Base-by-base conservation (phyloP, 139 green algal species). In the Chlamydomonas sphaeroides region DNA sequence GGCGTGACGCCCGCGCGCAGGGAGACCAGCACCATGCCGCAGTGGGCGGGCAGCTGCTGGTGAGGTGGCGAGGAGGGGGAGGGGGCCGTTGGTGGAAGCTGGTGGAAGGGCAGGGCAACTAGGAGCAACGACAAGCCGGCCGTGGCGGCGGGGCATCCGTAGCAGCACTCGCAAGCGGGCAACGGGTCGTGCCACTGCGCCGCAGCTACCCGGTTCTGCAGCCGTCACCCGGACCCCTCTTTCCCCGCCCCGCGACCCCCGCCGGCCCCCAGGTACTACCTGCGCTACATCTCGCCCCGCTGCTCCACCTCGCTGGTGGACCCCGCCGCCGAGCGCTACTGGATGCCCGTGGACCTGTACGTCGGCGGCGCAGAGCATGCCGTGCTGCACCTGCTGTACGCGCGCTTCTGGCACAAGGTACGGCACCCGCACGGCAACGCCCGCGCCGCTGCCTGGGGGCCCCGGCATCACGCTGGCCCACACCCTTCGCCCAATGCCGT, bases 301-400 rank as follows among this genome's bases (percentile, higher is more conserved):
- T 98, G 98, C 88, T 61, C 65, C 30, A 48, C 78, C 5, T 65
- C 68, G 32, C 85, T 98, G 45, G 88, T 99, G 23, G 94, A 97
- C 80, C 89, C 90, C 18, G 92, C 95, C 41, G 87, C 62, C 59
- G 97, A 99, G 88, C 93, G 94, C 85, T 98, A 98, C 90, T 98
- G 95, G 97, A 97, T 99, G 94, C 97, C 96, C 1, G 97, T 99
- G 66, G 97, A 99, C 89, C 83, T 99, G 80, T 99, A 99, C 84
- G 96, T 99, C n/a, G 97, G 97, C 5, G 97, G 97, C 8, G 96
- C 97, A 18, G 97, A 99, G 92, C 97, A 99, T 85, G 96, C 96
- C 8, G 97, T 99, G 85, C 94, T 99, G 84, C 97, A 99, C 88
- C 90, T 99, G 51, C 92, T 99, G 36, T 99, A 99, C 82, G 95